Evolutionary conservation across 108 stramenopile species (phyloP).

Genomic region (Nitzschia sp.): DNA sequence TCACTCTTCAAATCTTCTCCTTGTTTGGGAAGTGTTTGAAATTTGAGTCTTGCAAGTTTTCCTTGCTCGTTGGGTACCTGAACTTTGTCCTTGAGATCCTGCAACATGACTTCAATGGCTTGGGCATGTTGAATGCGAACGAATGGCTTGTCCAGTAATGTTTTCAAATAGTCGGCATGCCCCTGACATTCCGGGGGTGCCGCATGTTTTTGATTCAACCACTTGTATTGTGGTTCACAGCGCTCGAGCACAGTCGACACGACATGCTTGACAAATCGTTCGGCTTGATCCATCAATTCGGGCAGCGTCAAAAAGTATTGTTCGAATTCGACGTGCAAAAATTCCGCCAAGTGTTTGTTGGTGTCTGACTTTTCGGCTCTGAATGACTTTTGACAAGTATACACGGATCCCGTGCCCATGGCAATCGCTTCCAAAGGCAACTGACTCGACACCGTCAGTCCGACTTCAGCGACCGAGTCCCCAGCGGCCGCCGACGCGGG

Average conservation of each 20-base stretch:
- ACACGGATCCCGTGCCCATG: conserved; percentile 86
- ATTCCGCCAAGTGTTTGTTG: conserved; percentile 92
- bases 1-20: conserved; percentile 90
- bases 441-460: conserved; percentile 90
- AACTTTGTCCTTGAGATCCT: conserved; percentile 60
- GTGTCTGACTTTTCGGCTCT: conserved; percentile 95
- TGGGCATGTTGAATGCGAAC: conserved; percentile 64
- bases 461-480: conserved; percentile 38
- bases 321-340: conserved; percentile 95
- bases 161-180: conserved; percentile 47
- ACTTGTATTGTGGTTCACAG: conserved; percentile 81
- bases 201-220: conserved; percentile 71
- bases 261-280: conserved; percentile 92
- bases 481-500: conserved; percentile 19
- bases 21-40: conserved; percentile 65
- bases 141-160: conserved; percentile 59
- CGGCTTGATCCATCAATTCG: conserved; percentile 82
- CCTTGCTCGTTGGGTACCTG: conserved; percentile 58
- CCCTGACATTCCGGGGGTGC: conserved; percentile 49
- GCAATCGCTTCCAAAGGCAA: conserved; percentile 93
- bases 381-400: conserved; percentile 95
- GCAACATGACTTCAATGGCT: conserved; percentile 62
- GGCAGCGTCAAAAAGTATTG: conserved; percentile 81
- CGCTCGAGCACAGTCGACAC: conserved; percentile 79
- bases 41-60: conserved; percentile 57